Conservation (phyloP, 2,329 filamentous ascomycete genomes). For the Ciborinia camelliae region DNA sequence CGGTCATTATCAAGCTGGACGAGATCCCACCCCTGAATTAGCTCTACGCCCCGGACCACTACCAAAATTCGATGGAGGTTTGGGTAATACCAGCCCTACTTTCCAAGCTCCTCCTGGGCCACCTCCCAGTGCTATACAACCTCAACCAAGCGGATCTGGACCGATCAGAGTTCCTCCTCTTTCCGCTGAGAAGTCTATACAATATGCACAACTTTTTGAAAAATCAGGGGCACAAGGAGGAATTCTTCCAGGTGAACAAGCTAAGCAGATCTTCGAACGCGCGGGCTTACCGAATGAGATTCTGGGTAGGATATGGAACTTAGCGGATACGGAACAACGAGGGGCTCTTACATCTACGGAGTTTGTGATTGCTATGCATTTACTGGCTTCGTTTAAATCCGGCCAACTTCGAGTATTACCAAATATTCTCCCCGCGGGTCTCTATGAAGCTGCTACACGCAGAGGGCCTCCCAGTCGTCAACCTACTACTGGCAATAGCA, state of each 20-base stretch:
- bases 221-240: slow-evolving; percentile 77
- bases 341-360: slow-evolving; percentile 83
- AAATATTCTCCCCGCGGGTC: slow-evolving; percentile 71
- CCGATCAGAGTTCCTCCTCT: slow-evolving; percentile 86
- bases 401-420: slow-evolving; percentile 77
- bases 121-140: slow-evolving; percentile 45
- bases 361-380: slow-evolving; percentile 97
- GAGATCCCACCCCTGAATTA: slow-evolving; percentile 75
- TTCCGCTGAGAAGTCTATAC: slow-evolving; percentile 80
- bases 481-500: slow-evolving; percentile 43
- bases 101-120: slow-evolving; percentile 49
- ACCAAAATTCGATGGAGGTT: slow-evolving; percentile 83
- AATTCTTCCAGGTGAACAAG: slow-evolving; percentile 77
- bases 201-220: slow-evolving; percentile 88
- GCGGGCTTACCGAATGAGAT: slow-evolving; percentile 85
- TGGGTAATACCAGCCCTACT: slow-evolving; percentile 40
- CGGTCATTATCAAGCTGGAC: slow-evolving; percentile 87
- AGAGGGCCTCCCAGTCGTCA: slow-evolving; percentile 48
- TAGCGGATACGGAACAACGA: slow-evolving; percentile 90
- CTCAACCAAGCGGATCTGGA: slow-evolving; percentile 58
- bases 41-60: slow-evolving; percentile 84
- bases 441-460: slow-evolving; percentile 87
- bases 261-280: slow-evolving; percentile 93
- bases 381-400: slow-evolving; percentile 87
- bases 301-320: slow-evolving; percentile 91